Evolutionary conservation across 192 early-diverging fungal species (phyloP).

Genomic region (Backusella westeae): DNA sequence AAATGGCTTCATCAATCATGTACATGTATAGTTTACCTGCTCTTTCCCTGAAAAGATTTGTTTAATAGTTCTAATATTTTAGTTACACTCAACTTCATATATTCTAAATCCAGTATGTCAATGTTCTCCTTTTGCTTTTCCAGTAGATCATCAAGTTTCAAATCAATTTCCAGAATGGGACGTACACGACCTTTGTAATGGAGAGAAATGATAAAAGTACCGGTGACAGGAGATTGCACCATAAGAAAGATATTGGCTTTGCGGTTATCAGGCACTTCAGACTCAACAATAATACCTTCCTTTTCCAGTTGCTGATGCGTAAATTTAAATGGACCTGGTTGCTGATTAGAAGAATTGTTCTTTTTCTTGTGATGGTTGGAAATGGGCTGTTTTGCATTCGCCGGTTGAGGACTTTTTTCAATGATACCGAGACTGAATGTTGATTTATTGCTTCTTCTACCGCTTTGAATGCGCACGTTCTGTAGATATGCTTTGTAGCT

Average conservation of each 20-base stretch:
- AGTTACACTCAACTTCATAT: constrained; percentile 84
- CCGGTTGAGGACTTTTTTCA: constrained; percentile 46
- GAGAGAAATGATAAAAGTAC: constrained; percentile 86
- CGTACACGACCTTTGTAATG: constrained; percentile 88
- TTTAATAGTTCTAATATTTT: constrained; percentile 78
- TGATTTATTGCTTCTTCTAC: constrained; percentile 17
- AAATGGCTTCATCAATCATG: not conserved
- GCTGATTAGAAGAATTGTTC: constrained; percentile 15
- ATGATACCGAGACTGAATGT: constrained; percentile 53
- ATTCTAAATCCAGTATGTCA: constrained; percentile 84
- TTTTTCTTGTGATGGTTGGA: constrained; percentile 29
- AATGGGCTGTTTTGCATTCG: not conserved
- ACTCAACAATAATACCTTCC: constrained; percentile 86
- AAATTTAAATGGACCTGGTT: constrained; percentile 77
- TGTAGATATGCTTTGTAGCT: constrained; percentile 92
- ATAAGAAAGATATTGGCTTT: constrained; percentile 84
- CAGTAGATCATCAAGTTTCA: constrained; percentile 79
- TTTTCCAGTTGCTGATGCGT: constrained; percentile 80
- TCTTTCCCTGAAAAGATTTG: constrained; percentile 65
- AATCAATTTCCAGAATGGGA: constrained; percentile 91
- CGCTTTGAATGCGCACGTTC: constrained; percentile 86
- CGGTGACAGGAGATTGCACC: constrained; percentile 80
- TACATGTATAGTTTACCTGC: constrained; percentile 12
- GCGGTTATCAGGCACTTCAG: constrained; percentile 83
- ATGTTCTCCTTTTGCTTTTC: constrained; percentile 90